These are phyloP conservation scores for Penicillium bovifimosum DNA, from an alignment of 495 filamentous ascomycete genomes.

Conservation along the genomic window DNA sequence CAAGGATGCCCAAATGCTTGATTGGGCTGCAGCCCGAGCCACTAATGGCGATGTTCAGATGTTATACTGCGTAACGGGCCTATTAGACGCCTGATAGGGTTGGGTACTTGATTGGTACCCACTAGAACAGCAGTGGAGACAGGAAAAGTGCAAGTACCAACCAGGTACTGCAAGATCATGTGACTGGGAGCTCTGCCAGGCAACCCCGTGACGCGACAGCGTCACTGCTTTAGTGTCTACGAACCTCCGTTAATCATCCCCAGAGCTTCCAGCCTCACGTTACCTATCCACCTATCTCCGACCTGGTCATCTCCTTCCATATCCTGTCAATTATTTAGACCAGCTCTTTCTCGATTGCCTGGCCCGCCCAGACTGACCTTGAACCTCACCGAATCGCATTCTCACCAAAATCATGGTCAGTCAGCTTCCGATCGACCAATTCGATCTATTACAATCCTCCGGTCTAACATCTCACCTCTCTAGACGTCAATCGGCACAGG, in stretches of 20 bases:
- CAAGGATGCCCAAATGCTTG: conserved; percentile 5
- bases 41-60: background rate
- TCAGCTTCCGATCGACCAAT: background rate
- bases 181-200: conserved; percentile 16
- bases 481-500: conserved; percentile 99
- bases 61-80: background rate
- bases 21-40: conserved; percentile 6
- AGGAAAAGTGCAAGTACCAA: background rate
- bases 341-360: conserved; percentile 2
- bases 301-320: background rate
- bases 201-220: conserved; percentile 28
- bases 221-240: conserved; percentile 6
- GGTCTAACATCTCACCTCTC: conserved; percentile 4
- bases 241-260: conserved; percentile 12
- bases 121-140: background rate
- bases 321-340: background rate
- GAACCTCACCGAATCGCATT: conserved; percentile 9
- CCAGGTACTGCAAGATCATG: conserved; percentile 4
- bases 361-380: background rate
- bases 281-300: background rate
- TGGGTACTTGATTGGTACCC: background rate
- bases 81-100: background rate
- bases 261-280: conserved; percentile 20
- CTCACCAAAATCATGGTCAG: conserved; percentile 32
- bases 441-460: background rate